Conservation (phyloP, 805 yeast genomes). For the Kazachstania kunashirensis region DNA sequence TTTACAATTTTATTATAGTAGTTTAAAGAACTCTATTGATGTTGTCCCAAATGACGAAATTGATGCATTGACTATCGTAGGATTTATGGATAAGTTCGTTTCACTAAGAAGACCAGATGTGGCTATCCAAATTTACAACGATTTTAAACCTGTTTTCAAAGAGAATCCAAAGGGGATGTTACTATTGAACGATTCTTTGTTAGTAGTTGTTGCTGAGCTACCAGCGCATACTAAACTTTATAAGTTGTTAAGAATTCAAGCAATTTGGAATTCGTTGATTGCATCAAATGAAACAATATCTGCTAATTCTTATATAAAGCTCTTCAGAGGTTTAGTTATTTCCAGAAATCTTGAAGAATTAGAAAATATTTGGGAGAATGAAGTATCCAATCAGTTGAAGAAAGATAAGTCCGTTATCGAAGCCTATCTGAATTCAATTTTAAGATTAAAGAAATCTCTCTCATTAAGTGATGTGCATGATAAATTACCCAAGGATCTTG, state of each 20-base stretch:
- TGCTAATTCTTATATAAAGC: conserved; percentile 16
- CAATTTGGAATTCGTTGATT: conserved; percentile 26
- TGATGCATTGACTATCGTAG: conserved; percentile 12
- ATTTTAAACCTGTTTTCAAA: conserved; percentile 12
- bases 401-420: conserved; percentile 13
- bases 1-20: conserved; percentile 1
- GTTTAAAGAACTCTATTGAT: background rate
- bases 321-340: conserved; percentile 16
- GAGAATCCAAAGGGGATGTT: conserved; percentile 3
- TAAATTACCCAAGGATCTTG: conserved; percentile 12
- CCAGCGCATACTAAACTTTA: conserved; percentile 7
- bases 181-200: conserved; percentile 12
- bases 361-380: conserved; percentile 20
- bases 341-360: conserved; percentile 14
- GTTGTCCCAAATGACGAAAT: background rate
- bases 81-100: conserved; percentile 20
- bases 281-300: conserved; percentile 7
- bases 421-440: conserved; percentile 13
- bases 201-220: conserved; percentile 19
- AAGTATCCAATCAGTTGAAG: conserved; percentile 17
- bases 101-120: conserved; percentile 12
- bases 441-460: conserved; percentile 6
- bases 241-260: conserved; percentile 21
- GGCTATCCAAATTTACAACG: conserved; percentile 15
- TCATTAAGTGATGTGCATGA: conserved; percentile 8